Evolutionary conservation across 352 stramenopile species (phyloP).

Genomic region (Aphanomyces euteiches): DNA sequence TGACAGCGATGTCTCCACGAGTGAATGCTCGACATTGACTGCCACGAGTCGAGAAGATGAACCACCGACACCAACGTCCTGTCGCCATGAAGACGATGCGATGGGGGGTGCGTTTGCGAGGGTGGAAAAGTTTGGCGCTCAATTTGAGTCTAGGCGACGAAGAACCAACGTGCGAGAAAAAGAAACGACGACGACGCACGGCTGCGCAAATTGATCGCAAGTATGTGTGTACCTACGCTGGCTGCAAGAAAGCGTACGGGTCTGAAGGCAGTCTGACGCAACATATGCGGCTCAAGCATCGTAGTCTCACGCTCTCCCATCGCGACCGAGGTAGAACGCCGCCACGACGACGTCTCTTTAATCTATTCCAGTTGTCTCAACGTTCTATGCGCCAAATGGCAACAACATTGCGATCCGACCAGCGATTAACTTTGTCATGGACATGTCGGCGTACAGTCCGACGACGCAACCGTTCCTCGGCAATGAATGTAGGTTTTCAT

Average conservation of each 20-base stretch:
- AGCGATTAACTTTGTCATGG: constrained; percentile 13
- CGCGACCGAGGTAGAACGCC: constrained; percentile 37
- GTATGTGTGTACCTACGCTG: constrained; percentile 55
- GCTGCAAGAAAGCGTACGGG: constrained; percentile 72
- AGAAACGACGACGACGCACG: constrained; percentile 67
- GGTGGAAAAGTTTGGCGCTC: background rate
- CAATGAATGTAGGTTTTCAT: constrained; percentile 1
- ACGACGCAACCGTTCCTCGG: background rate
- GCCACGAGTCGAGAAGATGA: constrained; percentile 10
- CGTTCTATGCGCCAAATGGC: constrained; percentile 12
- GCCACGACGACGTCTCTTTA: background rate
- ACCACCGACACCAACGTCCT: constrained; percentile 9
- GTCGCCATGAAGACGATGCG: background rate
- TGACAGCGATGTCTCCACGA: constrained; percentile 1
- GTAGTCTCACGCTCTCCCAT: constrained; percentile 33
- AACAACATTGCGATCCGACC: constrained; percentile 30
- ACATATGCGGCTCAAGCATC: constrained; percentile 76
- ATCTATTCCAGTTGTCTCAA: constrained; percentile 16
- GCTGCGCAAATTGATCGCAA: constrained; percentile 82
- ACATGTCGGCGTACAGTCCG: constrained; percentile 10
- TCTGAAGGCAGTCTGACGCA: constrained; percentile 76
- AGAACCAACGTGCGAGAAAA: constrained; percentile 34
- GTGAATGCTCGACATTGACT: constrained; percentile 14
- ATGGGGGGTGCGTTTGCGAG: background rate
- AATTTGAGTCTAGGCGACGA: background rate